Evolutionary conservation across 208 protist species (phyloP), one percentile per base, ranked within the genome.

Genomic region (Trypanosoma brucei): DNA sequence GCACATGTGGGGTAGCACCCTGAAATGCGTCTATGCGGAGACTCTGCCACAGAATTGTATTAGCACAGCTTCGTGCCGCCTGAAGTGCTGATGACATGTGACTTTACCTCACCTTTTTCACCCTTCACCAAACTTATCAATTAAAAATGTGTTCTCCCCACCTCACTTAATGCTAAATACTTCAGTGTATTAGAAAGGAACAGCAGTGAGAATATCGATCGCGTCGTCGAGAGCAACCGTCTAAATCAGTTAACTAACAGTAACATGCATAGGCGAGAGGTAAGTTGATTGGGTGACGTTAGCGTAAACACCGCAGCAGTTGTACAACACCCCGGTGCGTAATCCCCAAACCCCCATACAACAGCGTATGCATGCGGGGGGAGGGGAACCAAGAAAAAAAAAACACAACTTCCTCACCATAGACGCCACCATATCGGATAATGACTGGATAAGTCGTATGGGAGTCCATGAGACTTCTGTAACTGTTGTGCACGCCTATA

Each of bases 351-450:
- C 22, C 22, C 22, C 22, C 22, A 22, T 46, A 46, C 42, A 46
- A 46, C 6, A 46, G 8, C 42, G 6, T 14, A 46, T 14, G 8
- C 11, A 46, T 11, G 11, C 6, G 11, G 42, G 42, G 42, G 11
- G 11, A 46, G 42, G 0, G 42, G 11, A 46, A 14, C 11, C 11
- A 46, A 46, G 42, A 11, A 46, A 11, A 46, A 46, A 46, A 46
- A 11, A 0, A 6, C 6, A 14, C 8, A 46, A 11, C 42, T 11
- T 11, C 11, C 14, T 69, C 71, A 91, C 81, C 84, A 92, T n/a
- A 88, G 65, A 13, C 81, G 74, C 88, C 88, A 94, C 85, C 76
- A 89, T 30, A 86, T n/a, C 4, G 88, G 88, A 56, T 77, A 88
- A 72, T 92, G 81, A 22, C 66, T 78, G 5, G 79, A 68, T 33